Base-by-base conservation (phyloP, 495 filamentous ascomycete species). In the Penicillium simplicissimum region DNA sequence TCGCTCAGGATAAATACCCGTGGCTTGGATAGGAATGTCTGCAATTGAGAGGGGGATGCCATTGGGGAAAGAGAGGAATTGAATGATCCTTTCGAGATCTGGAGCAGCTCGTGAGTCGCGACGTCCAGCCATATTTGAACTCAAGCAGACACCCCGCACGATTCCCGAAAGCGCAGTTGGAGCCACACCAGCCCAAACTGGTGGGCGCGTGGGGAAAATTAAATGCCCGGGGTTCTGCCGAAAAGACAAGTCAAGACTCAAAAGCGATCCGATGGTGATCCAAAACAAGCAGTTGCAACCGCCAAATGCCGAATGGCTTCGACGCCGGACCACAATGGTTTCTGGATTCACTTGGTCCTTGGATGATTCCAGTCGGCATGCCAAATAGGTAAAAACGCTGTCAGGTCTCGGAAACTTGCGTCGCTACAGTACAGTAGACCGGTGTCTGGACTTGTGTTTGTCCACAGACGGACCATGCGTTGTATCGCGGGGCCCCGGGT, bases 1-100 rank as follows among this genome's bases (percentile, higher is more conserved):
- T 74, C 70, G 21, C 55, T 63, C 25, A 68, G 47, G 38, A 66
- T 60, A 8, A 68, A 65, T 0, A 68, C 59, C 13, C 66, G 66
- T 13, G 62, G 59, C 11, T 65, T 62, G 0, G 60, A 55, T 28
- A 40, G 28, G 42, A 54, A 63, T 8, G 55, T 59, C 23, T 49
- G 55, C 8, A 59, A 52, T 37, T 51, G 51, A 8, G 57, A 45
- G 8, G 60, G 49, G 51, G 60, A 55, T 11, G 55, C 55, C 55
- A 63, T 63, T 52, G 31, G 33, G 15, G 8, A 14, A 14, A 5
- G 21, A 49, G 45, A 3, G n/a, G n/a, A 17, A 0, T 42, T 49
- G 21, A 33, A 52, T 52, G 48, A 17, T 52, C 48, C 45, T 4
- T 1, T 0, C n/a, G 25, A 4, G 1, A n/a, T 13, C 25, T 11